These are phyloP conservation scores for Sanghuangporus weigelae DNA, from an alignment of 1,284 basidiomycete species.

Conservation along the genomic window DNA sequence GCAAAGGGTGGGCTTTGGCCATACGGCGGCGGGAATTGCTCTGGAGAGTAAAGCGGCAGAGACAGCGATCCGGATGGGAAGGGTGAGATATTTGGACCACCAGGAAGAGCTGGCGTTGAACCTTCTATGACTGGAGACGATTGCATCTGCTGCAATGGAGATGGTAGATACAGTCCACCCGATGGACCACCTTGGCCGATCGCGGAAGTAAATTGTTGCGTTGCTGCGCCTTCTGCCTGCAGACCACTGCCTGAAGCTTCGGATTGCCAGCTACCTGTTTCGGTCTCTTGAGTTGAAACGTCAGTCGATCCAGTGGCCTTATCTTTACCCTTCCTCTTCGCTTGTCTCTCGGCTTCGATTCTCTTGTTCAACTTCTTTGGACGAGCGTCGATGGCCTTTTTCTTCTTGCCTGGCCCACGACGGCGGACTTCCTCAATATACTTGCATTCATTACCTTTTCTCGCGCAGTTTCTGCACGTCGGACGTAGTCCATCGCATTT, in stretches of 20 bases:
- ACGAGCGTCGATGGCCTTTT: conserved; percentile 33
- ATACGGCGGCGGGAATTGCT: background rate
- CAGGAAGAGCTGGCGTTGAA: background rate
- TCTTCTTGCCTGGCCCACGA: conserved; percentile 66
- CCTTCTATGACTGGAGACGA: background rate
- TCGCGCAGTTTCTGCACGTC: conserved; percentile 51
- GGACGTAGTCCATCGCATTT: conserved; percentile 62
- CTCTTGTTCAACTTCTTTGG: conserved; percentile 8
- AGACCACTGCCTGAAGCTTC: background rate
- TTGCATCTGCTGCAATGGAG: background rate
- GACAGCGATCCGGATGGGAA: background rate
- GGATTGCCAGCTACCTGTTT: background rate
- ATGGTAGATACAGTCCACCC: background rate
- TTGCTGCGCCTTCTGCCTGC: background rate
- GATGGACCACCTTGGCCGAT: background rate
- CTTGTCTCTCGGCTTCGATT: conserved; percentile 9
- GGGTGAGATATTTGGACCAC: background rate
- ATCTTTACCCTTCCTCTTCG: conserved; percentile 3
- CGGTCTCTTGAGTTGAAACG: background rate
- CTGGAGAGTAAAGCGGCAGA: background rate
- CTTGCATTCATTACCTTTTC: conserved; percentile 40
- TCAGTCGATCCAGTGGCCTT: background rate
- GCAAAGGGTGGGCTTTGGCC: background rate
- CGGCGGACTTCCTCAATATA: conserved; percentile 53
- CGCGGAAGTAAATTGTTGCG: background rate